These are phyloP conservation scores for Cyberlindnera saturnus DNA, from an alignment of 805 yeast species.

Conservation along the genomic window DNA sequence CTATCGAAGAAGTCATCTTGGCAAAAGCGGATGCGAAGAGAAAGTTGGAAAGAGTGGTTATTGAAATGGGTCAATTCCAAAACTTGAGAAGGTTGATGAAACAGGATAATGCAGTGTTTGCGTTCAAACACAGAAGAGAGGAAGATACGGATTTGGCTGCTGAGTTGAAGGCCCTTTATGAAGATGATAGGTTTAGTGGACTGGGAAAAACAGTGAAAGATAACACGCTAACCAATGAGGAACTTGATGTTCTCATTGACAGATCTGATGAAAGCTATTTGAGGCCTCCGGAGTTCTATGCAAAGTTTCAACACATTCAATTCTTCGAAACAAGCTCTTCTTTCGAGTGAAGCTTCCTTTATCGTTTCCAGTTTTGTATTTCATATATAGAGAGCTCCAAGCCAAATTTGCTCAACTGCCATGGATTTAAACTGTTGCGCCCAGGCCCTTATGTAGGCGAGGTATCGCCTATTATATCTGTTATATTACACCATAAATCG, in stretches of 20 bases:
- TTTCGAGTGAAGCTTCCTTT: neutral
- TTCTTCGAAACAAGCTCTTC: constrained; percentile 32
- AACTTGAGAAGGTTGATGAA: constrained; percentile 32
- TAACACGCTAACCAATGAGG: constrained; percentile 25
- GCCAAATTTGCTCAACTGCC: too few relatives aligned
- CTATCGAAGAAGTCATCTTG: constrained; percentile 79
- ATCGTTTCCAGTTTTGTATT: neutral
- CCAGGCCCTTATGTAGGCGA: too few relatives aligned
- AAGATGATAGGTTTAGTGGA: constrained; percentile 28
- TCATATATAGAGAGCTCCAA: too few relatives aligned
- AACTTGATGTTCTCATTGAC: constrained; percentile 44
- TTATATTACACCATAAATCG: neutral
- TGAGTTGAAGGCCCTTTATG: constrained; percentile 36
- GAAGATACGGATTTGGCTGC: constrained; percentile 30
- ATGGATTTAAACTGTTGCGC: too few relatives aligned
- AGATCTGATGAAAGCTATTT: constrained; percentile 39
- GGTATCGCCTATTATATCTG: too few relatives aligned
- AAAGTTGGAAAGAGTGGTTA: constrained; percentile 68
- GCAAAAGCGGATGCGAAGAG: constrained; percentile 78
- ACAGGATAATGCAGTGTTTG: constrained; percentile 23
- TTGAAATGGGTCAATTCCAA: constrained; percentile 56
- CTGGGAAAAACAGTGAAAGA: constrained; percentile 24
- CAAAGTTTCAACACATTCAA: constrained; percentile 29
- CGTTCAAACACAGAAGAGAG: constrained; percentile 12
- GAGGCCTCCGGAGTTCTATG: constrained; percentile 17